Conservation (phyloP, 1,139 yeast species). For the Suhomyces yuchorum region DNA sequence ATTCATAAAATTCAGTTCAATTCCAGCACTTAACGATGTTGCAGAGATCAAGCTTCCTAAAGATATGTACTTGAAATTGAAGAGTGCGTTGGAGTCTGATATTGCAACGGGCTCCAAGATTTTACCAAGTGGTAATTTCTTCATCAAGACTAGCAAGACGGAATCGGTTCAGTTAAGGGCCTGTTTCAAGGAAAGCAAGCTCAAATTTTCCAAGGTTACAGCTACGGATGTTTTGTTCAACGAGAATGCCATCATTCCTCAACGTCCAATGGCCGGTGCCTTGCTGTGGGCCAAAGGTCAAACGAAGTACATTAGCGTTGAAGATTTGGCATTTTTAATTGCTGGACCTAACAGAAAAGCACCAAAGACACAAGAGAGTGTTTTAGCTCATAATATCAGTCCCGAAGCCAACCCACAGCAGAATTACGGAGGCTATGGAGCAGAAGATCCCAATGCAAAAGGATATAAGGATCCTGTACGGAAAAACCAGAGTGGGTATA, state of each 20-base stretch:
- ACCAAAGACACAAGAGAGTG: conserved; percentile 57
- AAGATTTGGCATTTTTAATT: conserved; percentile 60
- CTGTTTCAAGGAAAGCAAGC: conserved; percentile 45
- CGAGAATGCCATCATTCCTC: conserved; percentile 63
- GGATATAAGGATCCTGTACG: conserved; percentile 55
- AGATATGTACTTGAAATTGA: conserved; percentile 31
- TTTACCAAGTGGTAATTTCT: conserved; percentile 71
- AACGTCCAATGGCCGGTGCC: conserved; percentile 78
- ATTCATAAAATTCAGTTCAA: conserved; percentile 38
- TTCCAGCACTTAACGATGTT: conserved; percentile 44
- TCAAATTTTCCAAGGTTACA: conserved; percentile 22
- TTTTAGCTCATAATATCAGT: conserved; percentile 56
- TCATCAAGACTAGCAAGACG: conserved; percentile 58
- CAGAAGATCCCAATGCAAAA: conserved; percentile 26
- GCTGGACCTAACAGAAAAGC: conserved; percentile 63
- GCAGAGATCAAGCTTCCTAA: conserved; percentile 40
- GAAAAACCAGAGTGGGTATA: conserved; percentile 28
- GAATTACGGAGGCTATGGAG: conserved; percentile 27
- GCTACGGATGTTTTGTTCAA: conserved; percentile 59
- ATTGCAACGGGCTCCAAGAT: conserved; percentile 37
- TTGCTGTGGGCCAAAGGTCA: conserved; percentile 86
- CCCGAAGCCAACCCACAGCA: conserved; percentile 48
- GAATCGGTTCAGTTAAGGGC: conserved; percentile 49
- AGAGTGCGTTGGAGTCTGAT: conserved; percentile 27
- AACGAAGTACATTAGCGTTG: conserved; percentile 55